phyloP scores from a whole-genome alignment of 2,329 filamentous ascomycete genomes.

The Capronia coronata region DNA sequence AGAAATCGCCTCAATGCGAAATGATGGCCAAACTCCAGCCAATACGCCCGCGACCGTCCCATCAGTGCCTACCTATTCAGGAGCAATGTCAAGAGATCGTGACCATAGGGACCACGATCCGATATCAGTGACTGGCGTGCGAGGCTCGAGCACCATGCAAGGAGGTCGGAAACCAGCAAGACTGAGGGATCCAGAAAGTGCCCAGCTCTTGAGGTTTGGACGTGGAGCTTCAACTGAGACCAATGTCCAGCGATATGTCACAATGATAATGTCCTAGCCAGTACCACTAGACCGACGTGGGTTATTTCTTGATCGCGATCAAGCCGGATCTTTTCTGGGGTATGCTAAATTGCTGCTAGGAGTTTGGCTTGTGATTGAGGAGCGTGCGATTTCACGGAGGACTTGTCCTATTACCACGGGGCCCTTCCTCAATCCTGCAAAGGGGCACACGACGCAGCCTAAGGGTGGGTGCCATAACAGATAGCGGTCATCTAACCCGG shows the following conservation, averaged over 20 bases:
- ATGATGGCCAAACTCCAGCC: background rate
- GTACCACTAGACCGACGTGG: too few relatives aligned
- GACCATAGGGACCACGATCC: background rate
- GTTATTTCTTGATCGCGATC: too few relatives aligned
- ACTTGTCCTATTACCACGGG: too few relatives aligned
- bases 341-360: too few relatives aligned
- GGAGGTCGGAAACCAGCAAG: background rate
- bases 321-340: too few relatives aligned
- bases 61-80: background rate
- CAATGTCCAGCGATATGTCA: slow-evolving; percentile 9
- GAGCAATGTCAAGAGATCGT: background rate
- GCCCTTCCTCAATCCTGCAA: too few relatives aligned
- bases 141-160: background rate
- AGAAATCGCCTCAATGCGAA: background rate
- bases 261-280: slow-evolving; percentile 3
- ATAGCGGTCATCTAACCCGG: too few relatives aligned
- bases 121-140: background rate
- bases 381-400: too few relatives aligned
- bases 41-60: background rate
- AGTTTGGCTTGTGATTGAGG: too few relatives aligned
- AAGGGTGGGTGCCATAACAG: too few relatives aligned
- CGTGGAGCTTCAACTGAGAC: slow-evolving; percentile 2
- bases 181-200: background rate
- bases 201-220: slow-evolving; percentile 2
- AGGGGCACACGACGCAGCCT: too few relatives aligned